Evolutionary conservation across 2,329 filamentous ascomycete genomes (phyloP).

Genomic region (Hymenoscyphus albidus): DNA sequence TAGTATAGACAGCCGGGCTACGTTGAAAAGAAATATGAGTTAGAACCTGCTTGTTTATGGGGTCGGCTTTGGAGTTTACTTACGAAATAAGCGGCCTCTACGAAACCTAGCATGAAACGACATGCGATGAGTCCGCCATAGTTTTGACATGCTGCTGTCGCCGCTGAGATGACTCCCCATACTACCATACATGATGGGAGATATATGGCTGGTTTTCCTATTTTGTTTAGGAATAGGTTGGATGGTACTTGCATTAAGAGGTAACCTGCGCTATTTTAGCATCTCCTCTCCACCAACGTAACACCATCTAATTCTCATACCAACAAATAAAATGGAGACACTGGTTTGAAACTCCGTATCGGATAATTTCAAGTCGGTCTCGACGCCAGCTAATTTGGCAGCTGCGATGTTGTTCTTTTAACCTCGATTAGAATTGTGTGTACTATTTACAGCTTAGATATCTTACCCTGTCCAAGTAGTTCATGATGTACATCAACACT

Average conservation of each 20-base stretch:
- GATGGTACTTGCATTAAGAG: slow-evolving; percentile 44
- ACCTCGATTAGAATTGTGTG: slow-evolving; percentile 48
- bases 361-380: slow-evolving; percentile 41
- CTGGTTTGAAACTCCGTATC: slow-evolving; percentile 42
- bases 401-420: slow-evolving; percentile 51
- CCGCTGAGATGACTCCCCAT: slow-evolving; percentile 48
- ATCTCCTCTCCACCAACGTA: background rate
- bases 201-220: slow-evolving; percentile 47
- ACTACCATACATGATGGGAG: slow-evolving; percentile 47
- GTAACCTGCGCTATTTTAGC: slow-evolving; percentile 25
- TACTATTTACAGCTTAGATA: slow-evolving; percentile 50
- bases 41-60: background rate
- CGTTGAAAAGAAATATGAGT: too few species aligned
- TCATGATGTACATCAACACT: slow-evolving; percentile 68
- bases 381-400: slow-evolving; percentile 49
- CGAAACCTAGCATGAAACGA: slow-evolving; percentile 49
- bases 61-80: slow-evolving; percentile 9
- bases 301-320: slow-evolving; percentile 1
- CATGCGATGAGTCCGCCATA: slow-evolving; percentile 44
- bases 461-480: slow-evolving; percentile 52
- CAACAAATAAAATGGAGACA: slow-evolving; percentile 40
- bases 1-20: slow-evolving; percentile 52
- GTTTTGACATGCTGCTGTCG: slow-evolving; percentile 46
- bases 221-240: slow-evolving; percentile 47
- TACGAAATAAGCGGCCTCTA: slow-evolving; percentile 55